A percentile compares a stretch with the other conserved stretches of the same genome.
Conservation (phyloP, 805 yeast species). For the Monosporozyma siamensis region DNA sequence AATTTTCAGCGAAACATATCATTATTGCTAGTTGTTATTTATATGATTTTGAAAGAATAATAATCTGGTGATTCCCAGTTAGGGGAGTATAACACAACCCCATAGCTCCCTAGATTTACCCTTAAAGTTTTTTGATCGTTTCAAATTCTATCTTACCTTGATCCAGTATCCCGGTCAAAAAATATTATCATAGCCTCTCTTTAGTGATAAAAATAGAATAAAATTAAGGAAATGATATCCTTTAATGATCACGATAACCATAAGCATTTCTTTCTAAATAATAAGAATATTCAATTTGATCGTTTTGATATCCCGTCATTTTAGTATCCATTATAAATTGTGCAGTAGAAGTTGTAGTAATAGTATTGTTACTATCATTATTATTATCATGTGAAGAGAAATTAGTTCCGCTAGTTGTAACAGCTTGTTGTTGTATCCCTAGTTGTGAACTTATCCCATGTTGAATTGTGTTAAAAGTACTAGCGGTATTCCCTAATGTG, state of each 20-base stretch:
- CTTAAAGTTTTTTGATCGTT: no score
- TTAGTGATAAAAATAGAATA: not conserved
- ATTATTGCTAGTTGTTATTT: not conserved
- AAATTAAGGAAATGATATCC: not conserved
- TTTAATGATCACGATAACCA: conserved; percentile 1
- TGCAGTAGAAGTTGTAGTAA: not conserved
- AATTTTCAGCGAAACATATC: not conserved
- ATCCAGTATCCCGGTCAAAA: no score
- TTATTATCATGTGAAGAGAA: not conserved
- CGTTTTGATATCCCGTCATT: not conserved
- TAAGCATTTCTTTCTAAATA: not conserved
- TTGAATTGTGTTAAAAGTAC: no score
- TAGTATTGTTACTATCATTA: not conserved
- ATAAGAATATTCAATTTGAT: not conserved
- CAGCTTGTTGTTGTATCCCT: not conserved
- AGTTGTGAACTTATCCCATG: no score
- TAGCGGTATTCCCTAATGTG: not conserved
- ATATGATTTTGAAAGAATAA: no score
- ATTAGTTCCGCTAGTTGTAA: not conserved
- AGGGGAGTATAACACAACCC: no score
- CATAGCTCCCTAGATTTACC: no score
- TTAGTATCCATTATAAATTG: not conserved
- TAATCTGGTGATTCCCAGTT: no score
- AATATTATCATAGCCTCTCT: no score
- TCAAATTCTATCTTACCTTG: no score